Evolutionary conservation across 2,329 filamentous ascomycete genomes (phyloP), one percentile per base, ranked within the genome.

Genomic region (Penicillium sp.): DNA sequence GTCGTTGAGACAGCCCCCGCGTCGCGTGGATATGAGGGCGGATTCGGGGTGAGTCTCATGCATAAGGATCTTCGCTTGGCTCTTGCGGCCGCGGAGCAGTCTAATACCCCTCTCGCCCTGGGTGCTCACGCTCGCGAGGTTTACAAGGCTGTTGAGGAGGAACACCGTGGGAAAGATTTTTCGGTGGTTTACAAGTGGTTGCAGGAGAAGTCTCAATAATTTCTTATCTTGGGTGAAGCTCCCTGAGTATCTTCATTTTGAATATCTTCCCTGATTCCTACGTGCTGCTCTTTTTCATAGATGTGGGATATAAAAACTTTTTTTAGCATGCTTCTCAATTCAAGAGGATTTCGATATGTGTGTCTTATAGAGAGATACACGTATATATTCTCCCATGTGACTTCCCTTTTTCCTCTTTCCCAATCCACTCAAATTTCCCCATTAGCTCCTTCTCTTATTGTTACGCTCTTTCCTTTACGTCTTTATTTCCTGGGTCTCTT

Each of bases 101-200:
- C 84, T 0, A 83, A 82, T 1, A 88, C 88, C 2, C 81, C 77
- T 59, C 78, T 92, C 51, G 84, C 83, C 62, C 75, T 93, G 38
- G 88, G 83, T 0, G 78, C 81, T 10, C 79, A 78, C 62, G 88
- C 88, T 1, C 80, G 77, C 36, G 78, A 82, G 45, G 83, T 93
- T 7, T 94, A 94, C 66, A 84, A 86, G 60, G 77, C 78, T 28
- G 86, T 87, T 0, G 85, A 87, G 69, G 74, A 81, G 62, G 77
- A 80, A 46, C 83, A 89, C 52, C 82, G 83, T 60, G 88, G 88
- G 0, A 83, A 87, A 56, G 90, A 94, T 69, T 94, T 94, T 72
- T 91, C 88, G 0, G 88, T 93, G 8, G 85, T 94, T 9, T 94
- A 92, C 72, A 81, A 87, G 65, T 90, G 87, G 76, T 67, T 91